These are phyloP conservation scores for Ganoderma lingzhi DNA, from an alignment of 1,284 basidiomycete genomes.

Conservation along the genomic window DNA sequence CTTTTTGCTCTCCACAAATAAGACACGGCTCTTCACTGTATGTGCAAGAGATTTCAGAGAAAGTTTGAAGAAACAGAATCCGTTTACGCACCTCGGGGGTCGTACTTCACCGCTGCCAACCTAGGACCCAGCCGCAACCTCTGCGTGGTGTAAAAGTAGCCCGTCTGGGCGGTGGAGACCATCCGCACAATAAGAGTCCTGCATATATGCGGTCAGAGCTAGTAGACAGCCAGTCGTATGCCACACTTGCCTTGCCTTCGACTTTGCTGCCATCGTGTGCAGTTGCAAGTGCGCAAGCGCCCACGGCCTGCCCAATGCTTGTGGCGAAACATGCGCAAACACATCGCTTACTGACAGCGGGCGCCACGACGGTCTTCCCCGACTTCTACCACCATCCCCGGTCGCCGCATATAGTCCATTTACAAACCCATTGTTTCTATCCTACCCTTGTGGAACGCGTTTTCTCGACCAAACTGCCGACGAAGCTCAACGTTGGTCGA, in stretches of 20 bases:
- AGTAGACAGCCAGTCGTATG: neutral
- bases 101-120: conserved; percentile 88
- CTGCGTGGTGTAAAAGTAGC: conserved; percentile 88
- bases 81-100: conserved; percentile 74
- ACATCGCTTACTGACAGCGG: too few species aligned
- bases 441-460: too few species aligned
- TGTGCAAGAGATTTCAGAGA: neutral
- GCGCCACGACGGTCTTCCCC: too few species aligned
- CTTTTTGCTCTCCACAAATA: conserved; percentile 84
- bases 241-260: conserved; percentile 59
- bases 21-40: conserved; percentile 73
- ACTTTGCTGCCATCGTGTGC: conserved; percentile 53
- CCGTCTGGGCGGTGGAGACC: conserved; percentile 90
- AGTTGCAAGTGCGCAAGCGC: neutral
- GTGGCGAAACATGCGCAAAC: neutral
- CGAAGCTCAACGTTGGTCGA: too few species aligned
- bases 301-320: neutral
- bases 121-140: conserved; percentile 75
- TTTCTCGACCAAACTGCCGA: too few species aligned
- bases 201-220: conserved; percentile 10
- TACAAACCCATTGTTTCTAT: too few species aligned
- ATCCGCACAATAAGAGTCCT: conserved; percentile 88
- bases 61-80: neutral
- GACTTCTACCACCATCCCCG: too few species aligned
- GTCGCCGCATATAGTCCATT: too few species aligned